Evolutionary conservation across 495 filamentous ascomycete genomes (phyloP), one percentile per base, ranked within the genome.

Genomic region (Neurospora africana): DNA sequence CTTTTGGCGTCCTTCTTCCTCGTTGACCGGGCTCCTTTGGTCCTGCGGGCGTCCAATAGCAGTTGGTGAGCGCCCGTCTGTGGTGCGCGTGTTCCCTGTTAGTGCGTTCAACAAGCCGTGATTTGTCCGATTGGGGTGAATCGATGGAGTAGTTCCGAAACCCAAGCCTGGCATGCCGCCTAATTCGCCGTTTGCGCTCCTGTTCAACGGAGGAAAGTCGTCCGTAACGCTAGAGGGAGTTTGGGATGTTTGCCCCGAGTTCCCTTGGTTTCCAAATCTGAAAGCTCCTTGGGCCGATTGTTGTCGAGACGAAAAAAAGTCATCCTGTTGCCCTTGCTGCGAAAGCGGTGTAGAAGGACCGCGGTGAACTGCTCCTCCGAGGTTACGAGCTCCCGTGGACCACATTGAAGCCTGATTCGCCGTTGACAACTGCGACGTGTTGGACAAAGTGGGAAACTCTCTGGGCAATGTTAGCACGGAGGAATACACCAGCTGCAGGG

Each of bases 381-480:
- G 73, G 69, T 76, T 81, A 67, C 85, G 81, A 13, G 82, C 80
- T 70, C 79, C 78, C 27, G 81, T 75, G 44, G 90, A 87, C 93
- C 93, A 95, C 76, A 94, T 81, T 0, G 84, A 83, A 15, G 82
- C 78, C 11, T 79, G 79, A 39, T 68, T 80, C 15, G 82, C 73
- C 17, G 77, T 81, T 30, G 90, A 85, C 76, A 93, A 87, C 58
- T 91, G 87, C 35, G 89, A 80, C 47, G 83, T 86, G 74, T 89
- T 91, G 70, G 91, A 93, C 75, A 97, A 80, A 0, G 91, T 92
- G 47, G 93, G 93, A 74, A 97, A 97, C 78, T 97, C 93, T 68
- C 93, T 96, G 73, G 27, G 33, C 7, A 73, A 33, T 33, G 27
- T 65, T 33, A 65, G 53, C 30, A 65, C 15, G 33, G 5, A 33